Percentiles rank a stretch among this genome's conserved stretches.
These are phyloP conservation scores for Saccharomycopsis schoenii DNA, from an alignment of 805 yeast species.

Conservation along the genomic window DNA sequence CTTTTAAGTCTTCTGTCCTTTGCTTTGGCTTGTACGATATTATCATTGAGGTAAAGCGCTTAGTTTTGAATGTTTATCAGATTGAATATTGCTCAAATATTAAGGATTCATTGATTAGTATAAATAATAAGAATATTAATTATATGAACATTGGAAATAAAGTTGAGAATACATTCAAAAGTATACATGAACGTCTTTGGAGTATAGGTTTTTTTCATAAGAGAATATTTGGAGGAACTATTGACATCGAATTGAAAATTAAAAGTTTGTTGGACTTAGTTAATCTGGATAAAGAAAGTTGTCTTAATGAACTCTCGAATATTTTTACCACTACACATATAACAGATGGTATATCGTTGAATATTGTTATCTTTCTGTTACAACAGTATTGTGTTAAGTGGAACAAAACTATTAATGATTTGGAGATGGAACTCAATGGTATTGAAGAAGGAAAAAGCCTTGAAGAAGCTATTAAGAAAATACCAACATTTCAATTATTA, in stretches of 20 bases:
- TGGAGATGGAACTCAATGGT: neutral
- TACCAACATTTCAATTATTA: neutral
- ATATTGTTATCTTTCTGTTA: neutral
- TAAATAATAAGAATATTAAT: neutral
- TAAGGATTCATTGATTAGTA: neutral
- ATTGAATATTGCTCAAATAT: neutral
- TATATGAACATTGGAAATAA: neutral
- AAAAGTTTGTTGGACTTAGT: neutral
- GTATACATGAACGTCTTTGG: neutral
- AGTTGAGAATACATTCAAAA: neutral
- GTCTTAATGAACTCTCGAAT: neutral
- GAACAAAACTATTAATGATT: neutral
- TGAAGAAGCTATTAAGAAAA: neutral
- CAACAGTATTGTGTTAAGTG: neutral
- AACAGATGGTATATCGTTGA: neutral
- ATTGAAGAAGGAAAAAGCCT: neutral
- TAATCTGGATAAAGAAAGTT: neutral
- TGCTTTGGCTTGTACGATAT: neutral
- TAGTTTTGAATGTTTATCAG: neutral
- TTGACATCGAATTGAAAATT: neutral
- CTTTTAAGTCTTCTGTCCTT: neutral
- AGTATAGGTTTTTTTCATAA: neutral
- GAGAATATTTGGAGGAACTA: neutral
- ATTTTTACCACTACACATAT: neutral
- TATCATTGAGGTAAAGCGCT: neutral